Conservation (phyloP, 495 filamentous ascomycete species). For the Cercophora scortea region DNA sequence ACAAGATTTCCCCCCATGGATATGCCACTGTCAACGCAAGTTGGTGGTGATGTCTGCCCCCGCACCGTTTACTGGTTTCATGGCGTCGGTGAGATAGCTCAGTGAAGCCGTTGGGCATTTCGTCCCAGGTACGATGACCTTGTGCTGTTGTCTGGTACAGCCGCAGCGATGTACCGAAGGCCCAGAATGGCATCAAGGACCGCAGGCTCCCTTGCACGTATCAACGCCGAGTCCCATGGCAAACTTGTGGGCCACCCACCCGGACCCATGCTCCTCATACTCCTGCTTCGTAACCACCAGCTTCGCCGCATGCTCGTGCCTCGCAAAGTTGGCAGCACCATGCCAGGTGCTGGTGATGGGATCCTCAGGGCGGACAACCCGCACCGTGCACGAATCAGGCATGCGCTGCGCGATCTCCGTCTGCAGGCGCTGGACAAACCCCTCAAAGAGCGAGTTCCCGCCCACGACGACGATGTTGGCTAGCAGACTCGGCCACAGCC, state of each 20-base stretch:
- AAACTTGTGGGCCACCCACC: conserved; percentile 72
- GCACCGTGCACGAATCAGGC: conserved; percentile 68
- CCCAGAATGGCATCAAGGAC: too few species aligned
- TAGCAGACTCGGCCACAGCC: conserved; percentile 67
- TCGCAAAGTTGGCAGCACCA: conserved; percentile 70
- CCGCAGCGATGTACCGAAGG: too few species aligned
- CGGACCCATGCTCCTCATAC: conserved; percentile 79
- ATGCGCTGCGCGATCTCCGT: conserved; percentile 66
- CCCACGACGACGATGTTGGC: conserved; percentile 87
- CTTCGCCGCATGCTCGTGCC: conserved; percentile 52
- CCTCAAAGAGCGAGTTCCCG: conserved; percentile 70
- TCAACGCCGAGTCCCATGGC: conserved; percentile 23
- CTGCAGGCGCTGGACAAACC: conserved; percentile 78
- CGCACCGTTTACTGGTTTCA: too few species aligned
- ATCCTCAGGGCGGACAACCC: conserved; percentile 62
- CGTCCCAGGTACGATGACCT: too few species aligned
- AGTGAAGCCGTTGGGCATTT: too few species aligned
- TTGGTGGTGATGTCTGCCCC: too few species aligned
- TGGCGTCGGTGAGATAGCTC: too few species aligned
- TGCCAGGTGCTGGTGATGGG: conserved; percentile 79
- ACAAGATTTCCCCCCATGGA: too few species aligned
- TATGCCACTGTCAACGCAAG: too few species aligned
- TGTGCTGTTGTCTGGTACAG: too few species aligned
- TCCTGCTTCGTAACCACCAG: conserved; percentile 76
- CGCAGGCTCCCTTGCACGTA: not conserved